Conservation (phyloP, 345 rosid species). For the Brassica carinata region DNA sequence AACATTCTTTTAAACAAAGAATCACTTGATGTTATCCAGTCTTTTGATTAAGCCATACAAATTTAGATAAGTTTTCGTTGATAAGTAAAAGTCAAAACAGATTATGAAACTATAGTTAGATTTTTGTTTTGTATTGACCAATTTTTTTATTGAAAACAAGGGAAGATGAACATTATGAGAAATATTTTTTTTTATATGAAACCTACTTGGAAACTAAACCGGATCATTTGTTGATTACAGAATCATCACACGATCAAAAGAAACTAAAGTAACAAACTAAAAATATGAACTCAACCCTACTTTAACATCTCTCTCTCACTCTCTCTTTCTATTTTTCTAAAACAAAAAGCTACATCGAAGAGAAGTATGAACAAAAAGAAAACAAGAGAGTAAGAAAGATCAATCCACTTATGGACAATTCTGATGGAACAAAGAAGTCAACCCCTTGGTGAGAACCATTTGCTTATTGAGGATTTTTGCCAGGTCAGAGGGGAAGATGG, state of each 20-base stretch:
- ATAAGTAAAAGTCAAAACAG: no score
- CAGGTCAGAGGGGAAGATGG: constrained; percentile 31
- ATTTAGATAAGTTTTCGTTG: no score
- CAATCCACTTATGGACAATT: constrained; percentile 34
- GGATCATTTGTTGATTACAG: neutral
- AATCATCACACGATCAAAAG: neutral
- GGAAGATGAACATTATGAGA: neutral
- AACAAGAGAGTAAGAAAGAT: constrained; percentile 25
- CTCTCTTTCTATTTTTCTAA: constrained; percentile 29
- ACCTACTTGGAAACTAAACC: neutral
- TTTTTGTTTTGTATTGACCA: neutral
- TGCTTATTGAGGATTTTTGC: constrained; percentile 29
- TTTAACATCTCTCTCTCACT: neutral
- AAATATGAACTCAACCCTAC: neutral
- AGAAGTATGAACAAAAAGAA: constrained; percentile 6
- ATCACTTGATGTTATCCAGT: constrained; percentile 11
- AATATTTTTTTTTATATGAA: neutral
- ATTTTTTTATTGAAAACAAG: neutral
- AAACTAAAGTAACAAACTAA: neutral
- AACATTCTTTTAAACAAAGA: no score
- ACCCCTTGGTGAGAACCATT: neutral
- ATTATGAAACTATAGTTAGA: neutral
- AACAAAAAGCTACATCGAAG: constrained; percentile 27
- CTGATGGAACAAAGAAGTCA: constrained; percentile 29
- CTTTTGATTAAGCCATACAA: no score